Conservation (phyloP, 192 early-diverging fungal species). For the Backusella parvicylindrica region DNA sequence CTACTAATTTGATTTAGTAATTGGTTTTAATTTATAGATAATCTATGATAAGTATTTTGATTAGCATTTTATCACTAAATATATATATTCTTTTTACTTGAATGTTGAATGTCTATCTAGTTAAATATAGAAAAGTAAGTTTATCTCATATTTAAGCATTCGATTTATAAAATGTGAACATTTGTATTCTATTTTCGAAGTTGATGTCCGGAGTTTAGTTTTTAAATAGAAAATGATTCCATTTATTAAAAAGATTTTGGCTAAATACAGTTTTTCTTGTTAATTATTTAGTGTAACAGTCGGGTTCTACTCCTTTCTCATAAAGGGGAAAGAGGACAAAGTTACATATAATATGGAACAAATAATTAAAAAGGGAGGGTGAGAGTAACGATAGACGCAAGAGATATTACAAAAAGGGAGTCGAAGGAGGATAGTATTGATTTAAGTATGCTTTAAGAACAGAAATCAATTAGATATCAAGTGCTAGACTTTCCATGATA, state of each 20-base stretch:
- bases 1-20: neutral
- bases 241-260: slow-evolving; percentile 1
- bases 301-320: neutral
- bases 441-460: neutral
- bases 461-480: neutral
- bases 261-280: neutral
- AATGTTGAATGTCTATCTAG: neutral
- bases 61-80: neutral
- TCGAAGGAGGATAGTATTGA: neutral
- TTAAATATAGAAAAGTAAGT: neutral
- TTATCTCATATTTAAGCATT: neutral
- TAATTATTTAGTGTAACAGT: neutral
- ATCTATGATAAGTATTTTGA: too few relatives aligned
- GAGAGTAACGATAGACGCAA: neutral
- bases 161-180: neutral
- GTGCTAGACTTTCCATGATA: slow-evolving; percentile 2
- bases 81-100: neutral
- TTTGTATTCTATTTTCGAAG: neutral
- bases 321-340: neutral
- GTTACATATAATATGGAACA: neutral
- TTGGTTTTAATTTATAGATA: neutral
- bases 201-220: neutral
- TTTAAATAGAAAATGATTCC: neutral
- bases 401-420: neutral
- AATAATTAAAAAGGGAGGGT: neutral